Percentiles rank a stretch among this genome's conserved stretches.
Evolutionary conservation across 768 basidiomycete genomes (phyloP).

Genomic region (Rhizopogon roseolus): DNA sequence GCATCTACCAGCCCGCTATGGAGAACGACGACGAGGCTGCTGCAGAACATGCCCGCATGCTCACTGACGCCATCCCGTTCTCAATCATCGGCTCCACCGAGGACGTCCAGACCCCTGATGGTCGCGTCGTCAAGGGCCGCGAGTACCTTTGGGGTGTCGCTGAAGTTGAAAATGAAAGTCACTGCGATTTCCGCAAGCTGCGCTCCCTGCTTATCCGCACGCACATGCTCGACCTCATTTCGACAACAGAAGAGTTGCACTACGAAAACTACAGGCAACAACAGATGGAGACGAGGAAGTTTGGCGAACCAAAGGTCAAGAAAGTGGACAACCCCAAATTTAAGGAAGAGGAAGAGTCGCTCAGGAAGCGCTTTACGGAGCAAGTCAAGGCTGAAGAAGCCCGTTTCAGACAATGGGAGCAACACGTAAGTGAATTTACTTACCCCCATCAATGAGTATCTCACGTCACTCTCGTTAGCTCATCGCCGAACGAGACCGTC

Average conservation of each 20-base stretch:
- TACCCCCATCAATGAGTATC: not conserved
- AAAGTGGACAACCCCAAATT: constrained; percentile 99
- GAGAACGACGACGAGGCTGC: constrained; percentile 84
- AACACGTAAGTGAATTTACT: constrained; percentile 62
- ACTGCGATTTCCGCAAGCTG: constrained; percentile 98
- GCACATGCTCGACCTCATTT: constrained; percentile 97
- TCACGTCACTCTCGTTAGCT: constrained; percentile 48
- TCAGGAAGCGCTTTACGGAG: constrained; percentile 97
- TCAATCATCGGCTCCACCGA: constrained; percentile 97
- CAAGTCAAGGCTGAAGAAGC: constrained; percentile 99
- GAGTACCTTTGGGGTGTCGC: constrained; percentile 99
- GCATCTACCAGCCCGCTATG: constrained; percentile 90
- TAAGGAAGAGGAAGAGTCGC: constrained; percentile 97
- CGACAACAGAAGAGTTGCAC: constrained; percentile 91
- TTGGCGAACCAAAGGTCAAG: constrained; percentile 97
- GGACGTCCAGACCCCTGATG: constrained; percentile 89
- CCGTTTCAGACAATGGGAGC: constrained; percentile 98
- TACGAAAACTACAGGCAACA: constrained; percentile 98
- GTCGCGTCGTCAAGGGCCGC: constrained; percentile 91
- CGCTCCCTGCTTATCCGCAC: constrained; percentile 94
- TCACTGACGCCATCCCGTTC: constrained; percentile 93
- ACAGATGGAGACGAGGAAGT: constrained; percentile 99
- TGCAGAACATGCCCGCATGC: constrained; percentile 82
- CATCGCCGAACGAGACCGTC: constrained; percentile 95
- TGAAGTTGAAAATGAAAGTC: constrained; percentile 98